Conservation (phyloP, 352 stramenopile species). For the Phytophthora fragariae region DNA sequence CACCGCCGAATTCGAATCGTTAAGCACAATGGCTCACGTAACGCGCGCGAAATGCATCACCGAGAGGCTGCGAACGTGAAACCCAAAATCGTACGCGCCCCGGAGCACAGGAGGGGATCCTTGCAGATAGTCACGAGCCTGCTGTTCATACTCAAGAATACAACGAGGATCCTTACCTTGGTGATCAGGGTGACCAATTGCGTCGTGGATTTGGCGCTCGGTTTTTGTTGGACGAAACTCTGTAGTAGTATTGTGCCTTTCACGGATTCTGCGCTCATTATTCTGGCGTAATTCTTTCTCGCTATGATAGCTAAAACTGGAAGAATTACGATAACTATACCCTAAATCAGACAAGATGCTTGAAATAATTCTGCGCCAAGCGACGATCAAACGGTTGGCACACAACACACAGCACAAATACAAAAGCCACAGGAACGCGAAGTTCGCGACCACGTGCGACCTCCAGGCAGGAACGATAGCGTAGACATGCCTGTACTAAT, state of each 20-base stretch:
- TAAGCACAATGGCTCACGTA: not conserved
- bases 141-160: slow-evolving; percentile 20
- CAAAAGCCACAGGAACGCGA: too few species aligned
- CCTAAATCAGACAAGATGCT: too few species aligned
- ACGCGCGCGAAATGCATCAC: slow-evolving; percentile 11
- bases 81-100: slow-evolving; percentile 18
- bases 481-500: too few species aligned
- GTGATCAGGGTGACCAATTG: slow-evolving; percentile 7
- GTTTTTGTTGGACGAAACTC: slow-evolving; percentile 9
- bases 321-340: too few species aligned
- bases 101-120: slow-evolving; percentile 1
- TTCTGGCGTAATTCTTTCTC: too few species aligned
- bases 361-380: too few species aligned
- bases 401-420: too few species aligned
- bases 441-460: too few species aligned
- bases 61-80: not conserved
- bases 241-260: not conserved
- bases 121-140: slow-evolving; percentile 5
- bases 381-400: too few species aligned
- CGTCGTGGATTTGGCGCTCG: slow-evolving; percentile 1
- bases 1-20: not conserved
- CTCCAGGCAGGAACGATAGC: too few species aligned
- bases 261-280: too few species aligned
- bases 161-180: slow-evolving; percentile 18
- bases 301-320: too few species aligned